These are phyloP conservation scores for Penicillium goetzii DNA, from an alignment of 495 filamentous ascomycete species.

Conservation along the genomic window DNA sequence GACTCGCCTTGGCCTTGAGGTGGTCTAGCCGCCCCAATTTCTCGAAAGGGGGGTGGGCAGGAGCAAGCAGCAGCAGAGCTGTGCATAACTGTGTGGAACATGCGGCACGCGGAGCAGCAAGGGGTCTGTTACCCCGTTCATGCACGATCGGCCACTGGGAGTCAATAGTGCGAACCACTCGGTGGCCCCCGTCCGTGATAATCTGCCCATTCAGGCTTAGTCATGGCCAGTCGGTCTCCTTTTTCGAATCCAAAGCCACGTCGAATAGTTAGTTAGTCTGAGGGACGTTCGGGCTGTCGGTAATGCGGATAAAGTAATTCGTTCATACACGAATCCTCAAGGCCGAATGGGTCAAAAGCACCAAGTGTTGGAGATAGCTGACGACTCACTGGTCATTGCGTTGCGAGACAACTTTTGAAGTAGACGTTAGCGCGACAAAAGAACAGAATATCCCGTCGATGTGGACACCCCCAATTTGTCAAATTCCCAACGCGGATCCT, in stretches of 20 bases:
- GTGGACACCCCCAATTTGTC: constrained; percentile 20
- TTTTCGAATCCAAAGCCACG: background rate
- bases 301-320: background rate
- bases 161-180: constrained; percentile 26
- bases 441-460: background rate
- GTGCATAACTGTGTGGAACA: constrained; percentile 39
- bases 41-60: constrained; percentile 7
- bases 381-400: background rate
- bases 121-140: constrained; percentile 42
- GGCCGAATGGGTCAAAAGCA: background rate
- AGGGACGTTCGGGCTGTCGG: background rate
- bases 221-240: background rate
- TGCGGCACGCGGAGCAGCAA: constrained; percentile 47
- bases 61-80: background rate
- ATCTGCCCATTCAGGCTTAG: background rate
- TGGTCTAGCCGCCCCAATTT: background rate
- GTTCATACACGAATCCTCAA: background rate
- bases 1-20: constrained; percentile 11
- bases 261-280: background rate
- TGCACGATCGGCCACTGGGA: constrained; percentile 29
- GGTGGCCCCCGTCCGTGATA: background rate
- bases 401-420: background rate
- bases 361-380: background rate
- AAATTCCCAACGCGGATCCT: constrained; percentile 16
- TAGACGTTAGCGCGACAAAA: background rate